Base-by-base conservation (phyloP, 2,329 filamentous ascomycete genomes). In the Trichoderma hamatum region DNA sequence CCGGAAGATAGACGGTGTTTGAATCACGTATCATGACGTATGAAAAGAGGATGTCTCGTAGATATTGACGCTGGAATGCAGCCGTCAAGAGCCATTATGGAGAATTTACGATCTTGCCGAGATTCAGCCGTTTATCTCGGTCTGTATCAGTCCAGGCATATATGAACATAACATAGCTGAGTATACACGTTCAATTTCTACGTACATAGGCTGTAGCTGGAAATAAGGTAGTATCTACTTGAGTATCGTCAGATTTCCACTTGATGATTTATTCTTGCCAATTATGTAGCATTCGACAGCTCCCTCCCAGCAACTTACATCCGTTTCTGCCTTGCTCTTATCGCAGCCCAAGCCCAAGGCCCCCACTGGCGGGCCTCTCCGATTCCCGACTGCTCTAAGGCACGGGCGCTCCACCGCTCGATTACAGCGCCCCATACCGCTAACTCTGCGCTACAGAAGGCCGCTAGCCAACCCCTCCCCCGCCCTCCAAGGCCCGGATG, bases 351-450 rank as follows among this genome's bases (percentile, higher is more conserved):
- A 64, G 49, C 32, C 5, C 19, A 34, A 46, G 26, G 39, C 39
- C 60, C 43, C 61, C 51, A 52, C 59, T 34, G 30, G 32, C 61
- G 64, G 64, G 26, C 52, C 64, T 67, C 64, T 67, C 64, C 64
- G 64, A 67, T 51, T 28, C 64, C 64, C 64, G 64, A 67, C 51
- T 46, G 24, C 34, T 49, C 49, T 9, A 51, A 26, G 7, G 26
- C 28, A 51, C 36, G 1, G 32, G 49, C 16, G 32, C 63, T 55
- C 61, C 61, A 54, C 61, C 34, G 43, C 62, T 52, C 24, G 24
- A 54, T 54, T 54, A 54, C 24, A 54, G 26, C 16, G 62, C 34
- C 39, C 56, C 34, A 26, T 43, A n/a, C 39, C 59, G 59, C 59
- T 62, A 49, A 34, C n/a, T 13, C 28, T 24, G 10, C 26, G 32